Percentiles rank a stretch among this genome's conserved stretches.
Conservation (phyloP, 495 filamentous ascomycete genomes). For the Glutinoglossum americanum region DNA sequence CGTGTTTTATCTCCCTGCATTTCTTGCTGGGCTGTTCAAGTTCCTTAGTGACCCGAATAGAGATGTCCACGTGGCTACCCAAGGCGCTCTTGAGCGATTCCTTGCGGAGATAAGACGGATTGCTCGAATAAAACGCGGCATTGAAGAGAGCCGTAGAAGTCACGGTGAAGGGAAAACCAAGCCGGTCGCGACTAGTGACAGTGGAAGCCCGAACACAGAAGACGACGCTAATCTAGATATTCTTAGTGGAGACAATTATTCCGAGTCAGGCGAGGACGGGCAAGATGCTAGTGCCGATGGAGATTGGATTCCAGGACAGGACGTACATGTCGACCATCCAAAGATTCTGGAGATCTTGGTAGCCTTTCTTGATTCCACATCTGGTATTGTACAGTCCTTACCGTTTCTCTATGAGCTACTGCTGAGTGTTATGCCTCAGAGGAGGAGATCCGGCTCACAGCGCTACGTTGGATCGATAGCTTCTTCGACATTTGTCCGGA, state of each 20-base stretch:
- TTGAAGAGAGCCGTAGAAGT: constrained; percentile 64
- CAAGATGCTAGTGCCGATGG: constrained; percentile 54
- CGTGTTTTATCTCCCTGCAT: constrained; percentile 78
- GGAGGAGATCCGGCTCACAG: constrained; percentile 76
- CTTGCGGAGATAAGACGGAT: constrained; percentile 88
- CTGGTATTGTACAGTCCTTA: constrained; percentile 28
- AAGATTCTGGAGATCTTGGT: constrained; percentile 85
- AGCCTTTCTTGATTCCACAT: constrained; percentile 64
- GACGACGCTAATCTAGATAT: constrained; percentile 12
- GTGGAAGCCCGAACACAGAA: constrained; percentile 22
- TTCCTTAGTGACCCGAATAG: constrained; percentile 81
- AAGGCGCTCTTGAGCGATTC: constrained; percentile 78
- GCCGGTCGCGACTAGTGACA: constrained; percentile 41
- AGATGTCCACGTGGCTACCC: constrained; percentile 85
- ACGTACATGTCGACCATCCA: constrained; percentile 83
- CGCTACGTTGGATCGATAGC: constrained; percentile 83
- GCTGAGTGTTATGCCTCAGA: constrained; percentile 24
- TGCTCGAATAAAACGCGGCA: constrained; percentile 71
- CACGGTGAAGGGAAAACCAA: constrained; percentile 36
- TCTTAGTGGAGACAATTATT: constrained; percentile 28
- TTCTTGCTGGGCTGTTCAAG: constrained; percentile 71
- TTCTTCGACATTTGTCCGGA: constrained; percentile 96
- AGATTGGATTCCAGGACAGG: constrained; percentile 93
- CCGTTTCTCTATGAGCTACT: background rate
- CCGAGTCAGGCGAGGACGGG: constrained; percentile 32